Evolutionary conservation across 345 rosid species (phyloP), one percentile per base, ranked within the genome.

Genomic region (Viola odorata): DNA sequence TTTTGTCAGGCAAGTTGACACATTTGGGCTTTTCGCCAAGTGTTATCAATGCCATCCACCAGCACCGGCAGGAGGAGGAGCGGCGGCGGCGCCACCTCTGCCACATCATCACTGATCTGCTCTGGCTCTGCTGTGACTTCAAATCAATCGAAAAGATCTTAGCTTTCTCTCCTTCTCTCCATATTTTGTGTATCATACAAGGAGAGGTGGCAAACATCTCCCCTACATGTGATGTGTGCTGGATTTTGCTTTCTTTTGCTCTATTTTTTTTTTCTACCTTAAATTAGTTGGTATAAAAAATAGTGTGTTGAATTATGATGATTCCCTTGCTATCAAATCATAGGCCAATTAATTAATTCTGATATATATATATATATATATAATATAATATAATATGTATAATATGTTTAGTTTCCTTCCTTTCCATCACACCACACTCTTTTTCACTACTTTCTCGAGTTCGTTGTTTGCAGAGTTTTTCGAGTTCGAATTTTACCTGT

Each of bases 11-110:
- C 99, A 95, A 77, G 84, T 95, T 0, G 91, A 95, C 44, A 80
- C 92, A 0, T 95, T 95, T 60, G 99, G 99, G 14, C 89, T 95
- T 45, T 95, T 95, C 12, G 95, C 99, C 1, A 95, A 86, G 78
- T 95, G 99, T 80, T 95, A 95, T 73, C 99, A 95, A 62, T 95
- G 99, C 86, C 88, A 94, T 64, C 71, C 99, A 7, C 81, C 92
- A 1, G 41, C 58, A 9, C 72, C 96, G 4, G 65, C 79, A 0
- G 53, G 74, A 0, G 50, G 50, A 47, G 50, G 11, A 47, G 79
- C 76, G 4, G 73, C 79, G 0, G 69, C 80, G 0, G 3, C 79
- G 0, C 40, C 77, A 38, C 32, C 32, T 23, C 32, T 23, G 32
- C 80, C 73, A 5, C 81, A 67, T 36, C 81, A 65, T 39, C 85